A percentile compares a stretch with the other conserved stretches of the same genome.
These are phyloP conservation scores for Vaccinium macrocarpon DNA, from an alignment of 148 eudicot species.

Conservation along the genomic window DNA sequence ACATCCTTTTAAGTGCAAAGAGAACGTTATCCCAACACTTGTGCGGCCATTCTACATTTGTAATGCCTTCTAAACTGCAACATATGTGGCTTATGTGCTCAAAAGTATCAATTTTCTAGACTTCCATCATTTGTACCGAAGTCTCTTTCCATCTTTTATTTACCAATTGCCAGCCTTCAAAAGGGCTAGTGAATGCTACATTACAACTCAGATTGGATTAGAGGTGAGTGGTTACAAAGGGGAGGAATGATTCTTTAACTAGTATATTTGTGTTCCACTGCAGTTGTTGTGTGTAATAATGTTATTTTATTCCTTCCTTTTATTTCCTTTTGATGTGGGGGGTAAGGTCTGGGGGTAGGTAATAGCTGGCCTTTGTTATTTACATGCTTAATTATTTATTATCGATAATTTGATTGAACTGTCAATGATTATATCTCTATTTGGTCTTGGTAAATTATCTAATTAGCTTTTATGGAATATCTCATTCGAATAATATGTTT, in stretches of 20 bases:
- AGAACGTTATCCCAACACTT: background rate
- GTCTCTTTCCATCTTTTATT: background rate
- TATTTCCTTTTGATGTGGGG: background rate
- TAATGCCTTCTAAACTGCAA: background rate
- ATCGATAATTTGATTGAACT: background rate
- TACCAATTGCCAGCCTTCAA: background rate
- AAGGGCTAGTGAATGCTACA: background rate
- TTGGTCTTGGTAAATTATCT: background rate
- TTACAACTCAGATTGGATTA: background rate
- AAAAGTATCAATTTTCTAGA: background rate
- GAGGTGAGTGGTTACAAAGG: background rate
- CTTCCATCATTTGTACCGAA: background rate
- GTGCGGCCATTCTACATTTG: background rate
- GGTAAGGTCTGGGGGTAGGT: background rate
- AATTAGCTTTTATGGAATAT: background rate
- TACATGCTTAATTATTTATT: background rate
- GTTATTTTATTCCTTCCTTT: background rate
- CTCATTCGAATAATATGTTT: background rate
- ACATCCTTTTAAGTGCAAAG: background rate
- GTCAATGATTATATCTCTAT: background rate
- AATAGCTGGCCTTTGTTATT: background rate
- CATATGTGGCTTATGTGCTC: background rate
- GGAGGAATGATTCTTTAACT: background rate
- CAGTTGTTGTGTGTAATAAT: background rate
- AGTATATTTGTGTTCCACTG: background rate